phyloP scores from a whole-genome alignment of 1,139 yeast species.

The Suzukiozyma palmioleophila region DNA sequence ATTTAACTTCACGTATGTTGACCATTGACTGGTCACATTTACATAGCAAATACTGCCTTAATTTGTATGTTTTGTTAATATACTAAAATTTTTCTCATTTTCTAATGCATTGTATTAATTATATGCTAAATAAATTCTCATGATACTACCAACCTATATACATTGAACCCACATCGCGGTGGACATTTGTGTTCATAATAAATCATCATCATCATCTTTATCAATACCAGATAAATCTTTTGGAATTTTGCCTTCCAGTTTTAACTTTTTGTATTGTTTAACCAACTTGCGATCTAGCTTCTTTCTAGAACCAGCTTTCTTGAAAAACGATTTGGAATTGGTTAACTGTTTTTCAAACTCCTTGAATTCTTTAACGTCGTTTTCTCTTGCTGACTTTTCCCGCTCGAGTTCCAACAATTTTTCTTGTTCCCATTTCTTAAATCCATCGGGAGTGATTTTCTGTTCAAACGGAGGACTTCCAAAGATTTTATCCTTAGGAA shows the following conservation, averaged over 20 bases:
- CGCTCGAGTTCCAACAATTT: constrained; percentile 17
- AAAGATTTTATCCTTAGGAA: constrained; percentile 33
- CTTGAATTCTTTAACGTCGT: constrained; percentile 14
- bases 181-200: not conserved
- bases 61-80: not conserved
- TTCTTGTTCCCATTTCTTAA: constrained; percentile 35
- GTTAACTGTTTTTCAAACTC: constrained; percentile 19
- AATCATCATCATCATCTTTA: constrained; percentile 9
- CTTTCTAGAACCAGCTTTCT: constrained; percentile 23
- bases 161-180: not conserved
- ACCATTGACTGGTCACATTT: not conserved
- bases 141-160: constrained; percentile 1
- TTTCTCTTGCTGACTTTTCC: constrained; percentile 15
- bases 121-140: not conserved
- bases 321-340: constrained; percentile 20
- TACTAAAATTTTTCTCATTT: too few relatives aligned
- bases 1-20: not conserved
- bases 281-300: constrained; percentile 30
- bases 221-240: constrained; percentile 9
- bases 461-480: constrained; percentile 36
- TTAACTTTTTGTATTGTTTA: constrained; percentile 24
- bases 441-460: constrained; percentile 21
- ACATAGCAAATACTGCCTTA: not conserved
- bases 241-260: constrained; percentile 21
- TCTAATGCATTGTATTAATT: not conserved